These are phyloP conservation scores for Mimosa pudica DNA, from an alignment of 306 rosid genomes.

Conservation along the genomic window DNA sequence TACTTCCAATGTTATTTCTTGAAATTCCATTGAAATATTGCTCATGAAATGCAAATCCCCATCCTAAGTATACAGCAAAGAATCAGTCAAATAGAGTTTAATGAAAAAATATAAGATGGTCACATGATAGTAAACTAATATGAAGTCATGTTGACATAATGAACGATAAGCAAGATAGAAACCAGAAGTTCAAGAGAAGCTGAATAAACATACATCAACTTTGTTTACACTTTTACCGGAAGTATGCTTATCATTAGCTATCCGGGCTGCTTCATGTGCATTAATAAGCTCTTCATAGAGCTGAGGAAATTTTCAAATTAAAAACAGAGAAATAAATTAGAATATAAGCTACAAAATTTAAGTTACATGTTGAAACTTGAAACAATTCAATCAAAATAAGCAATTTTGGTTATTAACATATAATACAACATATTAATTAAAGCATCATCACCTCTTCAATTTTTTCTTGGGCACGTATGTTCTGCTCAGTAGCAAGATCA, in stretches of 20 bases:
- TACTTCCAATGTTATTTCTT: conserved; percentile 62
- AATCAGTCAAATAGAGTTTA: conserved; percentile 33
- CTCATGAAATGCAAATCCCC: conserved; percentile 48
- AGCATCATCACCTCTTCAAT: conserved; percentile 64
- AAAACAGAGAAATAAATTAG: conserved; percentile 32
- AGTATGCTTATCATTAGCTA: conserved; percentile 59
- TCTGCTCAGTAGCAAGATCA: conserved; percentile 79
- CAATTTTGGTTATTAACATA: neutral
- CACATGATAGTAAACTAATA: conserved; percentile 22
- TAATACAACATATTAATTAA: conserved; percentile 14
- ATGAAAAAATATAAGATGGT: conserved; percentile 4
- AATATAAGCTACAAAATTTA: conserved; percentile 9
- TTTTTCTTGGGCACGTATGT: conserved; percentile 61
- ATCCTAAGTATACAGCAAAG: conserved; percentile 53
- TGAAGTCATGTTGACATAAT: conserved; percentile 18
- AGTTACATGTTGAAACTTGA: conserved; percentile 14
- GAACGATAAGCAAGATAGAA: conserved; percentile 1
- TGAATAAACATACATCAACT: conserved; percentile 37
- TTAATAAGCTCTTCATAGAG: conserved; percentile 64
- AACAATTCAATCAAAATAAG: conserved; percentile 27
- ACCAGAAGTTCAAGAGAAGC: conserved; percentile 23
- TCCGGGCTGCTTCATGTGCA: conserved; percentile 68
- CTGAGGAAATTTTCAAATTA: conserved; percentile 37
- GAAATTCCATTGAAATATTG: conserved; percentile 55
- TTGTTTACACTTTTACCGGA: conserved; percentile 46